These are phyloP conservation scores for Melaleuca alternifolia DNA, from an alignment of 345 rosid species.

Conservation along the genomic window DNA sequence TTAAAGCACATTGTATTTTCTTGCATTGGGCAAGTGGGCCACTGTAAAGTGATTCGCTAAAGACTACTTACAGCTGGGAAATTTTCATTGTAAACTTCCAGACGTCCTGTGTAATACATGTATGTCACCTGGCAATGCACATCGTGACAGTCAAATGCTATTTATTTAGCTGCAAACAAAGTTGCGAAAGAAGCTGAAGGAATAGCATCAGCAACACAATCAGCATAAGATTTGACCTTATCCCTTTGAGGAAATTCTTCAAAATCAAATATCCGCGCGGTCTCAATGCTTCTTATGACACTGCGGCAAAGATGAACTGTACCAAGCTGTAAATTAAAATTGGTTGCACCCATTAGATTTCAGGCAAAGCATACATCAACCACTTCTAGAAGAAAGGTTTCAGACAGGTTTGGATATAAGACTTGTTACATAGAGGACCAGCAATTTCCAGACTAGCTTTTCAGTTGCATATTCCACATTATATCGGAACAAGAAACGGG, in stretches of 20 bases:
- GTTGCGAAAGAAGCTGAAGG: neutral
- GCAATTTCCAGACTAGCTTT: neutral
- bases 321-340: slow-evolving; percentile 59
- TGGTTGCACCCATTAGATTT: neutral
- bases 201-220: neutral
- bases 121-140: slow-evolving; percentile 66
- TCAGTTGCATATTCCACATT: neutral
- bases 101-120: slow-evolving; percentile 97
- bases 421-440: neutral
- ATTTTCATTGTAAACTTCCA: slow-evolving; percentile 97
- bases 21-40: neutral
- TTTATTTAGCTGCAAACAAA: neutral
- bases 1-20: neutral
- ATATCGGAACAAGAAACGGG: neutral
- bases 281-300: slow-evolving; percentile 95
- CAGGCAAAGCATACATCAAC: neutral
- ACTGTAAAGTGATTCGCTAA: neutral
- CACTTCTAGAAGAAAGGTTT: neutral
- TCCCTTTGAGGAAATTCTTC: slow-evolving; percentile 95
- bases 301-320: slow-evolving; percentile 96
- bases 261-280: slow-evolving; percentile 91
- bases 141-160: neutral
- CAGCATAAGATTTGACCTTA: slow-evolving; percentile 29
- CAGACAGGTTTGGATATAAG: neutral
- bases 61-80: slow-evolving; percentile 68